Evolutionary conservation across 768 basidiomycete species (phyloP).

Genomic region (Tylopilus plumbeoviolaceoides): DNA sequence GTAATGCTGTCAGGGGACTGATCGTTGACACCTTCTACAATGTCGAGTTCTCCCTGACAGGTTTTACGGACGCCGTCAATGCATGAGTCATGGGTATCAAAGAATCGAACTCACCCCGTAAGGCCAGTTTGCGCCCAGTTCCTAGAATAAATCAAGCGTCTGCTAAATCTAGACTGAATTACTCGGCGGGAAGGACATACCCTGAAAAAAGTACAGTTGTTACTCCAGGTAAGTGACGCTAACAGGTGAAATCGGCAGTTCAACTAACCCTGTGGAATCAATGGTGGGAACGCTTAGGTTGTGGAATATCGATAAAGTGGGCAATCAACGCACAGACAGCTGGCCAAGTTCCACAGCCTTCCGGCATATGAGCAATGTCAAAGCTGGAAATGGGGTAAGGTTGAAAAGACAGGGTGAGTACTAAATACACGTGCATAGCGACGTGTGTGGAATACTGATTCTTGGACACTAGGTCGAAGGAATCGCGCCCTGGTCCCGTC

Average conservation of each 20-base stretch:
- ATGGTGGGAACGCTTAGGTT: background rate
- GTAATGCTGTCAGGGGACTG: conserved; percentile 23
- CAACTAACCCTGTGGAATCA: conserved; percentile 15
- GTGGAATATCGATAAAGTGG: background rate
- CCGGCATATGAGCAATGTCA: conserved; percentile 37
- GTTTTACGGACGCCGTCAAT: background rate
- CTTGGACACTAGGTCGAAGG: conserved; percentile 32
- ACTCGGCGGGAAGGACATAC: conserved; percentile 1
- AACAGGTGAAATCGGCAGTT: background rate
- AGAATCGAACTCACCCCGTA: conserved; percentile 11
- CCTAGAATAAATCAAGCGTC: conserved; percentile 9
- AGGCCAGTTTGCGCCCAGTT: conserved; percentile 28
- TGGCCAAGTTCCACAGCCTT: conserved; percentile 39
- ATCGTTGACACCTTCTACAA: conserved; percentile 34
- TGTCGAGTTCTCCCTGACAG: conserved; percentile 31
- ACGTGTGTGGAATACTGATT: conserved; percentile 33
- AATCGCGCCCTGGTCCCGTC: conserved; percentile 33
- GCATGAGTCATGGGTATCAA: background rate
- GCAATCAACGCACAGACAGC: conserved; percentile 30
- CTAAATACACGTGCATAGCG: conserved; percentile 20
- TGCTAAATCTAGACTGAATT: background rate
- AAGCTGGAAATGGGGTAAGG: conserved; percentile 20
- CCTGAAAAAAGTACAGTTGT: conserved; percentile 10
- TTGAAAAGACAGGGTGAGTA: background rate
- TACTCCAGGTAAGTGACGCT: background rate